A percentile compares a stretch with the other conserved stretches of the same genome.
These are phyloP conservation scores for Aegle marmelos DNA, from an alignment of 345 rosid genomes.

Conservation along the genomic window DNA sequence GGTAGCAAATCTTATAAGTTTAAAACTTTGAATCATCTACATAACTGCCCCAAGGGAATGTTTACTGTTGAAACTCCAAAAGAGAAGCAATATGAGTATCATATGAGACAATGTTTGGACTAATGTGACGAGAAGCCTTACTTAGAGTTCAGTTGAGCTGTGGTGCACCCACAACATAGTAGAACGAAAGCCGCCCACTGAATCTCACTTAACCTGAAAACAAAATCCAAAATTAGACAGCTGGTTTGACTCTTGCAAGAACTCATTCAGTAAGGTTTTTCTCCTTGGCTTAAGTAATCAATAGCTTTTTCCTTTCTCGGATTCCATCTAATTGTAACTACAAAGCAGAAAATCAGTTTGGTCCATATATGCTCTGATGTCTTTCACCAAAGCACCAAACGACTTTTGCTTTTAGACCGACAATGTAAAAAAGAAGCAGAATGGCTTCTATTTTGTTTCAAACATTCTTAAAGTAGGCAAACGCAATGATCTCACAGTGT, in stretches of 20 bases:
- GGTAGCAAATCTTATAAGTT: background rate
- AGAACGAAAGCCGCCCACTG: constrained; percentile 96
- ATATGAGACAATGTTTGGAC: background rate
- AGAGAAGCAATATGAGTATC: background rate
- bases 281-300: constrained; percentile 8
- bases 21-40: background rate
- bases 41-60: constrained; percentile 1
- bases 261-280: background rate
- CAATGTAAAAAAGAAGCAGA: background rate
- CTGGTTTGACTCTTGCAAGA: background rate
- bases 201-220: constrained; percentile 83
- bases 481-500: background rate
- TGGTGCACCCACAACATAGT: constrained; percentile 94
- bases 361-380: background rate
- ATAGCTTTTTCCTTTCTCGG: constrained; percentile 9
- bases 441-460: background rate
- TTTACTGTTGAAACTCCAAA: background rate
- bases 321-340: background rate
- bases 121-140: constrained; percentile 36
- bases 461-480: background rate
- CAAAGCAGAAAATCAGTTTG: background rate
- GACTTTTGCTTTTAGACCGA: background rate
- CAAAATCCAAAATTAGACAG: background rate
- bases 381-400: background rate
- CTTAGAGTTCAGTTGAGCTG: constrained; percentile 91